Evolutionary conservation across 257 asterid species (phyloP).

Genomic region (Avicennia marina): DNA sequence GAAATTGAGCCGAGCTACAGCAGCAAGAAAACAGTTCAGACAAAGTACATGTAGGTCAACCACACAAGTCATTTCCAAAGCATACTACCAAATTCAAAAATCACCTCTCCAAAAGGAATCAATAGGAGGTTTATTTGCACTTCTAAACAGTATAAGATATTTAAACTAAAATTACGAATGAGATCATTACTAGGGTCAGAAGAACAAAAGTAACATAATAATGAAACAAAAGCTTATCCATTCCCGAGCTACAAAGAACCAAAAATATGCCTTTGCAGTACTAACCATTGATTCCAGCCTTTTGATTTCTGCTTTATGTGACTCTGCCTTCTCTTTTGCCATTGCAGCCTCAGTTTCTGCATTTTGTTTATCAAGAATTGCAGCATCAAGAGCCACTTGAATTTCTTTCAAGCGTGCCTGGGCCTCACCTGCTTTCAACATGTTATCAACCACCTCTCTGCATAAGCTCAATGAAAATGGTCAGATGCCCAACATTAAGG

Average conservation of each 20-base stretch:
- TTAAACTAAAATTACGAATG: constrained; percentile 5
- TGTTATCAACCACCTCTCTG: constrained; percentile 81
- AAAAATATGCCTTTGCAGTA: constrained; percentile 5
- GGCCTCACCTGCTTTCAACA: constrained; percentile 66
- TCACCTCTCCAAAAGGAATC: not conserved
- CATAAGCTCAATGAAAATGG: constrained; percentile 18
- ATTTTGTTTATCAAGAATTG: constrained; percentile 63
- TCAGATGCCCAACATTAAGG: constrained; percentile 16
- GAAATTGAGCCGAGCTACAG: constrained; percentile 61
- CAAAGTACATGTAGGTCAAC: constrained; percentile 13
- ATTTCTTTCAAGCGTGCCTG: constrained; percentile 61
- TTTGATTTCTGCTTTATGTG: constrained; percentile 60
- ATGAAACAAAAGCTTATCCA: constrained; percentile 4
- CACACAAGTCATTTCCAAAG: constrained; percentile 8
- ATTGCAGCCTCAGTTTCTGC: constrained; percentile 66
- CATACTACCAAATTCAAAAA: not conserved
- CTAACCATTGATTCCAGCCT: constrained; percentile 80
- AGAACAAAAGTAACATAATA: not conserved
- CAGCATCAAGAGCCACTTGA: constrained; percentile 70
- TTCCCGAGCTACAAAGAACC: constrained; percentile 4
- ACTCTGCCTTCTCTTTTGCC: constrained; percentile 64
- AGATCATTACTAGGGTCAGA: not conserved
- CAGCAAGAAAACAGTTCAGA: constrained; percentile 25
- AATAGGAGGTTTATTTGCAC: constrained; percentile 1
- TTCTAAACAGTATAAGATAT: not conserved